phyloP scores from a whole-genome alignment of 1,139 yeast genomes.

The Geotrichum phurueaensis region DNA sequence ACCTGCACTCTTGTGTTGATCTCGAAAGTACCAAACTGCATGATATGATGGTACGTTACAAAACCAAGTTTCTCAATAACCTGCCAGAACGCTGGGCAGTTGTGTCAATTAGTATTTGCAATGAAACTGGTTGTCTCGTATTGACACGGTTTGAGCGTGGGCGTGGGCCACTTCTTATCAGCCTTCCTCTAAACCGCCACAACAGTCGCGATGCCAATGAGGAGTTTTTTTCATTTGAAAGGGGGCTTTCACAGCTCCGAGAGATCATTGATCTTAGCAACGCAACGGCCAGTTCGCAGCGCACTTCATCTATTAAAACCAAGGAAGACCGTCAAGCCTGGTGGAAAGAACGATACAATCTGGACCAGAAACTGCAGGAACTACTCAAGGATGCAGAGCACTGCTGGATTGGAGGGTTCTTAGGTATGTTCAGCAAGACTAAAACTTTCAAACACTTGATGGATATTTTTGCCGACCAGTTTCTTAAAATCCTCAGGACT shows the following conservation, averaged over 20 bases:
- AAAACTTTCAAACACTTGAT: slow-evolving; percentile 33
- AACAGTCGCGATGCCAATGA: slow-evolving; percentile 44
- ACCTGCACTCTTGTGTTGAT: background rate
- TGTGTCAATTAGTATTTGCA: slow-evolving; percentile 58
- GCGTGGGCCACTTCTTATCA: slow-evolving; percentile 44
- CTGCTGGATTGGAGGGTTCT: slow-evolving; percentile 79
- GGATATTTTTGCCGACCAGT: slow-evolving; percentile 37
- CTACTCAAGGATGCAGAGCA: slow-evolving; percentile 57
- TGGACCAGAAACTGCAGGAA: slow-evolving; percentile 52
- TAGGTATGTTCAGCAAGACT: slow-evolving; percentile 48
- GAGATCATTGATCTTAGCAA: slow-evolving; percentile 57
- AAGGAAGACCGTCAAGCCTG: slow-evolving; percentile 61
- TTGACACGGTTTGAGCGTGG: slow-evolving; percentile 43
- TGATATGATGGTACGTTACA: slow-evolving; percentile 1
- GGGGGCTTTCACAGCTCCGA: slow-evolving; percentile 43
- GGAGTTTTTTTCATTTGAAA: slow-evolving; percentile 42
- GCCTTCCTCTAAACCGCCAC: slow-evolving; percentile 56
- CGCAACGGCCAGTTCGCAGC: slow-evolving; percentile 44
- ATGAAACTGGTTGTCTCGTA: slow-evolving; percentile 51
- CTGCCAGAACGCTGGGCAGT: slow-evolving; percentile 45
- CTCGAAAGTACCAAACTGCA: background rate
- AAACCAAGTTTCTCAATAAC: slow-evolving; percentile 5
- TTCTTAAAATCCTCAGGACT: slow-evolving; percentile 35
- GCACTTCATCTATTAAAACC: slow-evolving; percentile 40
- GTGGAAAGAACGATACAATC: slow-evolving; percentile 66